Conservation (phyloP, 768 basidiomycete genomes). For the Naganishia kalamii region DNA sequence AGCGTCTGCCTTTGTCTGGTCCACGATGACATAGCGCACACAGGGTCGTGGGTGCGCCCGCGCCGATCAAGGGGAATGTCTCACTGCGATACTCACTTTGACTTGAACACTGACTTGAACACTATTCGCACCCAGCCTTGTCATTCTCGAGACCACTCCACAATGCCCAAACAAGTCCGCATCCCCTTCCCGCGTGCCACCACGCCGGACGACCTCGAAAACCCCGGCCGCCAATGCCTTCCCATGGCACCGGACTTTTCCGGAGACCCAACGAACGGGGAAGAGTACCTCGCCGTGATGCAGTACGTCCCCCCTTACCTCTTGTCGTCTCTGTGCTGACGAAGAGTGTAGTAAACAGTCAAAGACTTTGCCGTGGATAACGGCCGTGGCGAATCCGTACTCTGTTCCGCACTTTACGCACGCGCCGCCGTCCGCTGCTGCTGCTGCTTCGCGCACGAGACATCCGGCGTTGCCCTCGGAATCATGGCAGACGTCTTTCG, state of each 20-base stretch:
- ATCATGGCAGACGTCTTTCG: slow-evolving; percentile 34
- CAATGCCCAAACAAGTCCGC: neutral
- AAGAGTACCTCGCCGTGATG: slow-evolving; percentile 43
- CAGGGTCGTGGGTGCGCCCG: too few species aligned
- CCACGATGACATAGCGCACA: slow-evolving; percentile 6
- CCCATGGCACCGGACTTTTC: slow-evolving; percentile 46
- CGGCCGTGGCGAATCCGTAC: slow-evolving; percentile 1
- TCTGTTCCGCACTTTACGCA: neutral
- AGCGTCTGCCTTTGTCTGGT: neutral
- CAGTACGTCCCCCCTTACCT: slow-evolving; percentile 11
- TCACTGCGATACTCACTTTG: too few species aligned
- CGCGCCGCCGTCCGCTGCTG: neutral
- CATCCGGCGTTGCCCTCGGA: slow-evolving; percentile 43
- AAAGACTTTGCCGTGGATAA: slow-evolving; percentile 16
- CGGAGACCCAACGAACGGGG: slow-evolving; percentile 43
- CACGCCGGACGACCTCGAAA: neutral
- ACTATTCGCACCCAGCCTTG: neutral
- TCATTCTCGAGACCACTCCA: neutral
- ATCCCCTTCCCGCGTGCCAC: neutral
- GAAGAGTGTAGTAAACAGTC: neutral
- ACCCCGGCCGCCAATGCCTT: slow-evolving; percentile 22
- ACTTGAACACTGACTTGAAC: too few species aligned
- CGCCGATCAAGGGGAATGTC: too few species aligned
- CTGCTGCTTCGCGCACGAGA: slow-evolving; percentile 6
- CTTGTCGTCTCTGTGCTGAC: neutral